Base-by-base conservation (phyloP, 768 basidiomycete genomes). In the Xanthoconium stramineum region DNA sequence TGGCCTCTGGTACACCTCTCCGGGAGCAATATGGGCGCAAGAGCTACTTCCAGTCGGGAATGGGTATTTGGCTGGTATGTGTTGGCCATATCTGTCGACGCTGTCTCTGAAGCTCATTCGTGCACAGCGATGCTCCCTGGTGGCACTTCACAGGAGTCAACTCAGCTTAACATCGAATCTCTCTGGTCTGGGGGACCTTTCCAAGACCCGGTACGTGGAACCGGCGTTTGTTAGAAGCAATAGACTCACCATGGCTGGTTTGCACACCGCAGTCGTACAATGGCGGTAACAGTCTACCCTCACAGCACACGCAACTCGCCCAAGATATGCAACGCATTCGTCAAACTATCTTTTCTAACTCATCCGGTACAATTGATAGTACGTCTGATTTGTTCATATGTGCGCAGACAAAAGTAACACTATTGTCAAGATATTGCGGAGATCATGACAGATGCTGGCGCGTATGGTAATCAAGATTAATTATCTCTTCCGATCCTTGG, bases 111-210 rank as follows among this genome's bases (percentile, higher is more conserved):
- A 35, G 33, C 5, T 9, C 30, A 47, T 44, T 2, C 28, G 32
- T 49, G 42, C 49, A 11, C 51, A 88, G 88, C 86, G 9, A 88
- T 84, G 80, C 69, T 84, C 19, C 80, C 80, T 9, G 88, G 88
- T 2, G 85, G 83, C 6, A 81, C 83, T 1, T 62, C 67, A 3
- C 78, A 81, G 39, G 88, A 90, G 68, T 73, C 73, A 15, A 83
- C 78, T 11, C 85, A 86, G 58, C 72, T 91, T 29, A 90, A 91
- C 64, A 84, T 91, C 45, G 88, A 91, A 64, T 83, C 84, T 14
- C 72, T 91, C 10, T 90, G 89, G 88, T 78, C 83, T 19, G 88
- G 88, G 19, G 88, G 88, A 5, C 84, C 86, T 9, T 87, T 87
- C 58, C 76, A 81, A 46, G 82, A 87, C 62, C 77, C 80, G 11